Evolutionary conservation across 78 protist genomes (phyloP), one percentile per base, ranked within the genome.

Genomic region (Dictyostelium citrinum): DNA sequence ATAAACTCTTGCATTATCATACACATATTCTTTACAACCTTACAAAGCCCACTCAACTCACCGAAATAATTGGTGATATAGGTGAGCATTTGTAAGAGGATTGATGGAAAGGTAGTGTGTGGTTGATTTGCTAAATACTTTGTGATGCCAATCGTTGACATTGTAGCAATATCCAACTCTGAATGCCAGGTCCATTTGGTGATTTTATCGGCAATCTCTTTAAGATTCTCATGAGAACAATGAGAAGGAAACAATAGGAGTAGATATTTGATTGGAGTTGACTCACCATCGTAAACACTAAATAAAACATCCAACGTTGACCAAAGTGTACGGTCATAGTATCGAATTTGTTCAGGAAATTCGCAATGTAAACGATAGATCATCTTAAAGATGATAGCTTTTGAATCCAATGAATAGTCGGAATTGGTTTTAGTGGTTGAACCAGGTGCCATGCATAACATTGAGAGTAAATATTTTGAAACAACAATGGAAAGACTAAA

Each of bases 81-180:
- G 16, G 83, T 86, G 17, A 86, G 51, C 92, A 86, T 86, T 35
- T 86, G 92, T 41, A 86, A 61, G 6, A 86, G 78, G n/a, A 86
- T 76, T 0, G 84, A 22, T 2, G 92, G 92, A 33, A 86, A 86
- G 1, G 79, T 86, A 8, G 37, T n/a, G 10, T 86, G 92, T 41
- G 92, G 92, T 86, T 86, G 92, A 61, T 43, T 86, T 41, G 78
- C 37, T 1, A 86, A 74, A 31, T 86, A 86, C 31, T 86, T 86
- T 22, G 80, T 64, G n/a, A 86, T 77, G 12, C 92, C 92, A n/a
- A 76, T 12, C 2, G 92, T 86, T 51, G 92, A 24, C 84, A 86
- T 74, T 0, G 78, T 60, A 1, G 92, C 92, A 10, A 86, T 60
- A 39, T 86, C 92, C 46, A 22, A 16, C 6, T 86, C 92, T 6